phyloP scores from a whole-genome alignment of 805 yeast species.

The Wickerhamomyces alni region DNA sequence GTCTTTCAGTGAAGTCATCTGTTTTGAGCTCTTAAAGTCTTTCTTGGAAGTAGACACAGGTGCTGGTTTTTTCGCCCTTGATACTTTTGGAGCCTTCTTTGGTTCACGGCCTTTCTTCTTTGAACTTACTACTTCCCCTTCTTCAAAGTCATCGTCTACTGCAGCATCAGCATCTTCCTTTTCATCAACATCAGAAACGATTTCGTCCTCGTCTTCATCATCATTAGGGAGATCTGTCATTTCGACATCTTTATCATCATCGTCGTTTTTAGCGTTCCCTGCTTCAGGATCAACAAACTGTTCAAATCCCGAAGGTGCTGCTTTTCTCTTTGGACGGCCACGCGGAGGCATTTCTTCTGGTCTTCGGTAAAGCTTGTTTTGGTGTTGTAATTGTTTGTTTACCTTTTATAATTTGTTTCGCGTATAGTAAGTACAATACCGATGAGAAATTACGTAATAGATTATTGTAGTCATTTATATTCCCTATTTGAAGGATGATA shows the following conservation, averaged over 20 bases:
- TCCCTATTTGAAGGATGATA: slow-evolving; percentile 22
- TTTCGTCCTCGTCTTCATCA: slow-evolving; percentile 7
- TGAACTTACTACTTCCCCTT: slow-evolving; percentile 1
- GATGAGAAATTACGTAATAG: too few species aligned
- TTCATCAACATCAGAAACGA: slow-evolving; percentile 7
- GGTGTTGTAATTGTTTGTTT: too few species aligned
- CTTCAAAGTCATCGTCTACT: slow-evolving; percentile 7
- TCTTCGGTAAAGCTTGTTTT: too few species aligned
- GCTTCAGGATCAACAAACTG: slow-evolving; percentile 3
- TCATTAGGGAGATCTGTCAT: slow-evolving; percentile 3
- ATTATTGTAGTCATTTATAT: too few species aligned
- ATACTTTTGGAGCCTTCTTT: not conserved
- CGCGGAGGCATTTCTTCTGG: not conserved
- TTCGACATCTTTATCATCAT: slow-evolving; percentile 1
- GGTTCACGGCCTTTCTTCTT: slow-evolving; percentile 7
- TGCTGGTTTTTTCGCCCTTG: not conserved
- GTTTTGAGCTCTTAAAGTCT: slow-evolving; percentile 20
- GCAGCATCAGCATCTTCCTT: slow-evolving; percentile 12
- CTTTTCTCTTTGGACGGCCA: slow-evolving; percentile 4
- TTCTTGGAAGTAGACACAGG: slow-evolving; percentile 6
- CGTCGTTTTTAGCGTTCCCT: slow-evolving; percentile 1
- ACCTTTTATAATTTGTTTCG: too few species aligned
- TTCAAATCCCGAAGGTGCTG: slow-evolving; percentile 6
- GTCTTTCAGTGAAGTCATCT: slow-evolving; percentile 34
- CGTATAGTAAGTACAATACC: too few species aligned